Evolutionary conservation across 306 rosid species (phyloP).

Genomic region (Gillenia trifoliata): DNA sequence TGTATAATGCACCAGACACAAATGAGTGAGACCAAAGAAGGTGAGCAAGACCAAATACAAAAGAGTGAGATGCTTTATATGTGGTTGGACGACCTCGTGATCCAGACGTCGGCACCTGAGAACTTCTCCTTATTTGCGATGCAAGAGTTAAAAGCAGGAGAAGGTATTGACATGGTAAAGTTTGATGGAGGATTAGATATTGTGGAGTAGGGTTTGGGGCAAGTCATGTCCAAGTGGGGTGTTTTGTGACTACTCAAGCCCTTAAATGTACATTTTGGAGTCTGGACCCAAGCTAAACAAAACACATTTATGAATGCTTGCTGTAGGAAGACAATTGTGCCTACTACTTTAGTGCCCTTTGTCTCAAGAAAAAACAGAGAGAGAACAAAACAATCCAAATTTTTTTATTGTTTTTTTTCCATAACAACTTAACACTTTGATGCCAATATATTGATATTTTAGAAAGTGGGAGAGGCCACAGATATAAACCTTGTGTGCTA

Average conservation of each 20-base stretch:
- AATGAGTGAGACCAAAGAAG: background rate
- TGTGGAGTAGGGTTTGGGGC: background rate
- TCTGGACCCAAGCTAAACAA: background rate
- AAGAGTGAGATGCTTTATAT: background rate
- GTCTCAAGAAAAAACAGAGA: background rate
- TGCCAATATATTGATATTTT: background rate
- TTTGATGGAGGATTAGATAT: background rate
- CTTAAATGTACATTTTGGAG: background rate
- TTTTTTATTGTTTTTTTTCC: background rate
- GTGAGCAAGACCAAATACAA: background rate
- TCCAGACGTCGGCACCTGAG: background rate
- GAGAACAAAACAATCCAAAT: background rate
- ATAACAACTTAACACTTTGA: background rate
- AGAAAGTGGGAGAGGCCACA: background rate
- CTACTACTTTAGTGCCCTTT: background rate
- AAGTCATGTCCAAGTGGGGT: background rate
- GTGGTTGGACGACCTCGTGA: background rate
- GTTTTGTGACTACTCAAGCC: background rate
- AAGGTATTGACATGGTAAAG: background rate
- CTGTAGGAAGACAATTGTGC: background rate
- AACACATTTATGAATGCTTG: background rate
- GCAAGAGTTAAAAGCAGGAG: background rate
- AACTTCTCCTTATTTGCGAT: background rate
- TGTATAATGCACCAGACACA: background rate
- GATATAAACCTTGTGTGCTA: background rate